Evolutionary conservation across 2,329 filamentous ascomycete genomes (phyloP).

Genomic region (Cyphellophora attinorum): DNA sequence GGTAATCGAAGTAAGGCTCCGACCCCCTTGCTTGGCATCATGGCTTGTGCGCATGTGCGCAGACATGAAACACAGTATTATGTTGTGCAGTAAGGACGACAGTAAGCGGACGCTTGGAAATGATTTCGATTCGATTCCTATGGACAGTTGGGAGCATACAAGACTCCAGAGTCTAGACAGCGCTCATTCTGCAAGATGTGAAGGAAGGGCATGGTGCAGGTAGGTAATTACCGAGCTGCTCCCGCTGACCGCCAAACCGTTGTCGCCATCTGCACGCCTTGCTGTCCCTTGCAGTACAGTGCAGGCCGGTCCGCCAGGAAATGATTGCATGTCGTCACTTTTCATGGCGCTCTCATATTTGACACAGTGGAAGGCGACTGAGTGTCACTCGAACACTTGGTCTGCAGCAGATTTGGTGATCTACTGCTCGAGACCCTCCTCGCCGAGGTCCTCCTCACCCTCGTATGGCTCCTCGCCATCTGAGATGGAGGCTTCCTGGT

Average conservation of each 20-base stretch:
- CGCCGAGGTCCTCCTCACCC: slow-evolving; percentile 3
- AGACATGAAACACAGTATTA: not conserved
- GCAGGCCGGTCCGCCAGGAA: not conserved
- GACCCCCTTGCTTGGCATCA: not conserved
- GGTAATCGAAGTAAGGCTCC: not conserved
- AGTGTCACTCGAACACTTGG: not conserved
- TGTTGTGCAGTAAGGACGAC: not conserved
- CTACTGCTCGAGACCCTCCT: not conserved
- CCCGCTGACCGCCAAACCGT: too few species aligned
- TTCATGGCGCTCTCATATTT: not conserved
- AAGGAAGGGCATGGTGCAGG: too few species aligned
- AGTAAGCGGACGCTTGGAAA: not conserved
- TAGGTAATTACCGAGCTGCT: too few species aligned
- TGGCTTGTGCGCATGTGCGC: not conserved
- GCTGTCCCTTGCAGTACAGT: not conserved
- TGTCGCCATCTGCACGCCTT: slow-evolving; percentile 1
- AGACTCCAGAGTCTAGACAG: not conserved
- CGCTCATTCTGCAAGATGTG: too few species aligned
- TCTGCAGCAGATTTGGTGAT: not conserved
- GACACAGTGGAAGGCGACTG: not conserved
- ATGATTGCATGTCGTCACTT: not conserved
- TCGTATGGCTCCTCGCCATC: slow-evolving; percentile 90
- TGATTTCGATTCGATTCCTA: not conserved
- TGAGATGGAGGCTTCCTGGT: slow-evolving; percentile 96
- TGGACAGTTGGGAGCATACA: not conserved